Base-by-base conservation (phyloP, 768 basidiomycete species). In the Mycena albidolilacea region DNA sequence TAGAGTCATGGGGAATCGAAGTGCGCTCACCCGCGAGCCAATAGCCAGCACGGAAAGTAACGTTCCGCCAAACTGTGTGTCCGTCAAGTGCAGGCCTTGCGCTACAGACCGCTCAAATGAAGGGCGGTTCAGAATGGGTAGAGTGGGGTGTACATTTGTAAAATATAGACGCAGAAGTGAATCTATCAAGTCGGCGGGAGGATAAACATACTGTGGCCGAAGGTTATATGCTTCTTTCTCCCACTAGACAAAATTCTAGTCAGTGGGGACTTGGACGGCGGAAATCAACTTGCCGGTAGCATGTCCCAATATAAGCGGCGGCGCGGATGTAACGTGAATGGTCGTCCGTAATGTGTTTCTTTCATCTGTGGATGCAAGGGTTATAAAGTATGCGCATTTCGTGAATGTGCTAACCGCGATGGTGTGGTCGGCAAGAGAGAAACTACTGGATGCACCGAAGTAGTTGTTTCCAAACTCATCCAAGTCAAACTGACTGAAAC, bases 11-110 rank as follows among this genome's bases (percentile, higher is more conserved):
- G 30, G 30, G 30, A 30, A 30, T 87, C 8, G 5, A 19, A 86
- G 80, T 0, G 81, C 80, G 74, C 88, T 64, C 86, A 81, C 44
- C 35, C 72, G 86, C 67, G 83, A 81, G 19, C 84, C 94, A 48
- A 89, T 79, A 0, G 95, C 93, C 77, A 92, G 92, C 0, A 93
- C 86, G 4, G 91, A 81, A 8, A 95, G 86, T 50, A 95, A 88
- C 0, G 86, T 84, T 35, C 85, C 81, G 0, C 85, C 89, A 78
- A 95, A 95, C 0, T 83, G 77, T 1, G 80, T 41, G 64, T 93
- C 86, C 6, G 80, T 81, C 9, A 87, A 76, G 79, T 94, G 89
- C 8, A 88, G 77, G 0, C 86, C 85, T 3, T 86, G 81, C 0
- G 77, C 76, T 14, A 92, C 77, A 41, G 86, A 84, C n/a, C 82